Evolutionary conservation across 768 basidiomycete genomes (phyloP).

Genomic region (Calocybe gangraenosa): DNA sequence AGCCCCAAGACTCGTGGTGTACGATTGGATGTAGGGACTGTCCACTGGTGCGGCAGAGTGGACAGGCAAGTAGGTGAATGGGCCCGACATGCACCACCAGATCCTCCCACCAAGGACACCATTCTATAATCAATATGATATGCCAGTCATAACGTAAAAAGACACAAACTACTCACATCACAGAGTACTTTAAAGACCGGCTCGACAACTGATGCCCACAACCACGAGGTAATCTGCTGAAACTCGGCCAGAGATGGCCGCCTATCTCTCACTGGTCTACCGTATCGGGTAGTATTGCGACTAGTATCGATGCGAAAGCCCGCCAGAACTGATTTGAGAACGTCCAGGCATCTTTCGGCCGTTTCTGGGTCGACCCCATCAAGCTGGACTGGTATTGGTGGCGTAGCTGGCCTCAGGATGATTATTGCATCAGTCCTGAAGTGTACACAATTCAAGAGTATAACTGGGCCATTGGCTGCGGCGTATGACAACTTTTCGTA

Average conservation of each 20-base stretch:
- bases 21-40: constrained; percentile 12
- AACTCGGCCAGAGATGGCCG: neutral
- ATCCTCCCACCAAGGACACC: constrained; percentile 4
- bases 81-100: constrained; percentile 12
- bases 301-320: too few relatives aligned
- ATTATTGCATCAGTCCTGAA: constrained; percentile 16
- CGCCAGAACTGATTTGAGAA: neutral
- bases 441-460: constrained; percentile 29
- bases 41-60: constrained; percentile 11
- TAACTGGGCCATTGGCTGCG: constrained; percentile 28
- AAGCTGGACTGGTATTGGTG: neutral
- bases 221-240: neutral
- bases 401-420: neutral
- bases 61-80: constrained; percentile 10
- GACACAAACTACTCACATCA: neutral
- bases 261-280: neutral
- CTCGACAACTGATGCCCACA: constrained; percentile 1
- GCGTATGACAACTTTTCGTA: constrained; percentile 24
- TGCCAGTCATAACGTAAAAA: neutral
- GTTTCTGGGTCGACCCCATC: neutral
- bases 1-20: constrained; percentile 9
- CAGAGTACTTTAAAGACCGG: constrained; percentile 2
- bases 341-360: neutral
- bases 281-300: neutral
- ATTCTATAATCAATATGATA: neutral